A percentile compares a stretch with the other conserved stretches of the same genome.
Conservation (phyloP, 1,284 basidiomycete species). For the Tilletia caries region DNA sequence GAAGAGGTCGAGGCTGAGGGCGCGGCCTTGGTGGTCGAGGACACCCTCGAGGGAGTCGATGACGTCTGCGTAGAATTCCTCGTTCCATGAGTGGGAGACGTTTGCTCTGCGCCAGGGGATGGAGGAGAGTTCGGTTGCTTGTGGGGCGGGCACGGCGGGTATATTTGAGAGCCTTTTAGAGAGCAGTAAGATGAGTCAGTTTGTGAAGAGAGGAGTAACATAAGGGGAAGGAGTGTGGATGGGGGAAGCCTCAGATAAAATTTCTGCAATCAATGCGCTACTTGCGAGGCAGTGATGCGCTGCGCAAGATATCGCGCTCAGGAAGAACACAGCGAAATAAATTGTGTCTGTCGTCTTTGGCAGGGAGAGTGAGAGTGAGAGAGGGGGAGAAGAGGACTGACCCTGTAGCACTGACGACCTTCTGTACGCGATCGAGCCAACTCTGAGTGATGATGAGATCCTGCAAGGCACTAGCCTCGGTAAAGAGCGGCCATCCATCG, state of each 20-base stretch:
- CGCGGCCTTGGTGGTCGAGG: slow-evolving; percentile 57
- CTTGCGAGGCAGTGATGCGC: background rate
- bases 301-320: background rate
- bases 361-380: background rate
- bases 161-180: background rate
- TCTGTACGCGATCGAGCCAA: slow-evolving; percentile 44
- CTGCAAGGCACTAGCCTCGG: slow-evolving; percentile 44
- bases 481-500: slow-evolving; percentile 46
- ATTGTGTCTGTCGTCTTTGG: slow-evolving; percentile 15
- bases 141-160: slow-evolving; percentile 53
- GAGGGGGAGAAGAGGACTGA: slow-evolving; percentile 16
- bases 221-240: too few species aligned
- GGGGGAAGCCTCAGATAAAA: too few species aligned
- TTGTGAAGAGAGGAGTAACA: background rate
- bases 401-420: slow-evolving; percentile 36
- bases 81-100: slow-evolving; percentile 40
- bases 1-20: slow-evolving; percentile 33
- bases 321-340: slow-evolving; percentile 21
- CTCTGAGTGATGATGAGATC: slow-evolving; percentile 46
- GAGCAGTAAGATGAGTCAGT: background rate
- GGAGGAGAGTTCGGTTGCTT: slow-evolving; percentile 55
- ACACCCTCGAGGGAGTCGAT: slow-evolving; percentile 37
- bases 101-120: slow-evolving; percentile 48
- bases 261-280: too few species aligned
- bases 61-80: slow-evolving; percentile 47